Evolutionary conservation across 352 stramenopile genomes (phyloP), one percentile per base, ranked within the genome.

Genomic region (Pythium diclinum): DNA sequence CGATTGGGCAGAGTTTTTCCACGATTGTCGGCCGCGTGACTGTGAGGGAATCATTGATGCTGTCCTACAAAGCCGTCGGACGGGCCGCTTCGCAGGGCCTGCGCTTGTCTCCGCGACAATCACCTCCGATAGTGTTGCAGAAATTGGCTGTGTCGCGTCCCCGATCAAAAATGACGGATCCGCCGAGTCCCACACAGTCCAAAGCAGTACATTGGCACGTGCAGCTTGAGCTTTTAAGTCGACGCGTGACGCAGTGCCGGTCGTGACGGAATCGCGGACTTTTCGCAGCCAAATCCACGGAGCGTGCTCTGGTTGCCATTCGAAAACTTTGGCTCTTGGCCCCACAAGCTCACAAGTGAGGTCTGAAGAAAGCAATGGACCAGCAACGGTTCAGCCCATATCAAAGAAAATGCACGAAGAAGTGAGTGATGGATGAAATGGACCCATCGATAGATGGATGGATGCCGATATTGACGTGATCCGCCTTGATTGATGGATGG

Each of bases 351-450:
- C 53, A 47, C 33, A 69, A 40, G 56, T 48, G 36, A 42, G 36
- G 4, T 11, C 10, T 11, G 4, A 5, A 42, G 23, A 36, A 54
- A 69, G 56, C 58, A 23, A 74, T 74, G 68, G 68, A 74, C 40
- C 62, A 46, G 23, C 62, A 52, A 19, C 62, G 68, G 49, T 70
- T 74, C 54, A 25, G 48, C 33, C 68, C 68, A 13, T 74, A 74
- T 65, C 68, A 70, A 56, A 59, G 58, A 65, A 74, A 70, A 56
- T 51, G 21, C 57, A 34, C 40, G 10, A 73, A 71, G 60, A 70
- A 60, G 68, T 74, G 62, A 63, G 59, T 70, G 63, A 74, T 71
- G 62, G 57, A 61, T 68, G 25, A 52, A 28, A 28, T 28, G 25
- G 25, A 28, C 25, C 25, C 25, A 28, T 3, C 25, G 2, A 61